A percentile compares a stretch with the other conserved stretches of the same genome.
Conservation (phyloP, 805 yeast genomes). For the Lachancea kluyveri region DNA sequence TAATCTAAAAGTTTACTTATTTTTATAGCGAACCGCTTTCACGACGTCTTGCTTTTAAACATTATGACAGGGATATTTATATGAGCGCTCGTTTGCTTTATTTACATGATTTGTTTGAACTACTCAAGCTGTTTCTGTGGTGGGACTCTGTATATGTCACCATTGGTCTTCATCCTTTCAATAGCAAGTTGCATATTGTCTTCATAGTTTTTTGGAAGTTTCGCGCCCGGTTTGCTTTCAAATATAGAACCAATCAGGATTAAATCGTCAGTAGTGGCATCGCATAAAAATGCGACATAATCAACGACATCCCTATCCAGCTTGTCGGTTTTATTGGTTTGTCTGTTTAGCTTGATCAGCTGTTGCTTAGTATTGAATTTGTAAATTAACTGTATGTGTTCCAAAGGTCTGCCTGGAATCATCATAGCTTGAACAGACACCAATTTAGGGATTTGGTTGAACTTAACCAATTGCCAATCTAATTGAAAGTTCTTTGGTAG, state of each 20-base stretch:
- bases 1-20: no score
- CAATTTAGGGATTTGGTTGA: constrained; percentile 66
- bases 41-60: constrained; percentile 1
- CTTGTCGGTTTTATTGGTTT: constrained; percentile 39
- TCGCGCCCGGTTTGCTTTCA: constrained; percentile 45
- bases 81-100: background rate
- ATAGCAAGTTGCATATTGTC: constrained; percentile 23
- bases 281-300: constrained; percentile 54
- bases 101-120: constrained; percentile 1
- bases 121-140: constrained; percentile 4
- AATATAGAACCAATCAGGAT: constrained; percentile 62
- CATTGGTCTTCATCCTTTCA: constrained; percentile 26
- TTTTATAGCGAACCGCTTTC: no score
- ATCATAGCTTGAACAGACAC: constrained; percentile 65
- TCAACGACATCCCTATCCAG: constrained; percentile 52
- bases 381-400: constrained; percentile 55
- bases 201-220: constrained; percentile 25
- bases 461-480: constrained; percentile 72
- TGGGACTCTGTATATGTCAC: constrained; percentile 28
- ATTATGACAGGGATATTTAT: background rate
- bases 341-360: constrained; percentile 42
- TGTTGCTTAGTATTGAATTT: constrained; percentile 58
- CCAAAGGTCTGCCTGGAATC: constrained; percentile 47
- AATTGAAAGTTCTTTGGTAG: constrained; percentile 55
- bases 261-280: constrained; percentile 51